phyloP scores from a whole-genome alignment of 352 stramenopile species.

The Phytophthora foliorum region DNA sequence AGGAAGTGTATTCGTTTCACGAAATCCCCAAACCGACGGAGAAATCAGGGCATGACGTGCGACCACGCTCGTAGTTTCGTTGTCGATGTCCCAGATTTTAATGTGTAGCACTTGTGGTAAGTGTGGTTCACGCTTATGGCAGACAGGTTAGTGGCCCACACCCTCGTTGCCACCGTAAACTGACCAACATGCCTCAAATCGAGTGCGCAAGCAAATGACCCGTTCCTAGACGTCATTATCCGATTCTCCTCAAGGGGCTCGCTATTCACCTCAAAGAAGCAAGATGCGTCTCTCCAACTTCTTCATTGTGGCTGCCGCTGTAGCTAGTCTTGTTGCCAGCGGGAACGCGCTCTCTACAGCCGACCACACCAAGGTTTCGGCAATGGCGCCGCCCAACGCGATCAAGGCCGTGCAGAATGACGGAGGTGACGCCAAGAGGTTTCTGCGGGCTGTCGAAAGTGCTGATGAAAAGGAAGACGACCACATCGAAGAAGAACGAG shows the following conservation, averaged over 20 bases:
- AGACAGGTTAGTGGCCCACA: too few species aligned
- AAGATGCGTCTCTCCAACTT: slow-evolving; percentile 1
- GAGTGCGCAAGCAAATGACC: not conserved
- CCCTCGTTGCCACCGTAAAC: too few species aligned
- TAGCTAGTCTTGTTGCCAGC: not conserved
- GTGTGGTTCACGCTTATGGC: too few species aligned
- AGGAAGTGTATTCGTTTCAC: too few species aligned
- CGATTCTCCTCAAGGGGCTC: not conserved
- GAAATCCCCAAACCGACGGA: too few species aligned
- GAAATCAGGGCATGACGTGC: too few species aligned
- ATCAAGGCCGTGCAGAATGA: not conserved
- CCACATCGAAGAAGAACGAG: not conserved
- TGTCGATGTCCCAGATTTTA: too few species aligned
- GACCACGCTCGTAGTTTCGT: too few species aligned
- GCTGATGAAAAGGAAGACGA: not conserved
- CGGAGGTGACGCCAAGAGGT: not conserved
- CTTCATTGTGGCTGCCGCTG: not conserved
- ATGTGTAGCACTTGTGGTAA: too few species aligned
- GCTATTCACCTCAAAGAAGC: not conserved
- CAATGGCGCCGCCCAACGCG: not conserved
- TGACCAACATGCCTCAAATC: too few species aligned
- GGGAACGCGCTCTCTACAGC: not conserved
- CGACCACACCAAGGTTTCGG: not conserved
- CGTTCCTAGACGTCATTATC: not conserved
- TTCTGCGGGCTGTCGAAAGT: not conserved